Evolutionary conservation across 129 eudicot species (phyloP).

Genomic region (Escallonia herrerae): DNA sequence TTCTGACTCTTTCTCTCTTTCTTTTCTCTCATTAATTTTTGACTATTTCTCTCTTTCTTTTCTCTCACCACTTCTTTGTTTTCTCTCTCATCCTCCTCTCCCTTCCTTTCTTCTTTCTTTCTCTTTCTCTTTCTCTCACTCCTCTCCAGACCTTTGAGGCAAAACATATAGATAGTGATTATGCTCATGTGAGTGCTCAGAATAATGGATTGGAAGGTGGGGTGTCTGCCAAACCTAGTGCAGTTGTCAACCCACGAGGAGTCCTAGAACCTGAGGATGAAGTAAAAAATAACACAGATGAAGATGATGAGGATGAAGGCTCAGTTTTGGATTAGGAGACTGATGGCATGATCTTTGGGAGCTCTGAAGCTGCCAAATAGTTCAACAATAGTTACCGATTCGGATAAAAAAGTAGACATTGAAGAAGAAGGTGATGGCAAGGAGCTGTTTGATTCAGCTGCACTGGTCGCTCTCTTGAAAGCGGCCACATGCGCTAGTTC

Average conservation of each 20-base stretch:
- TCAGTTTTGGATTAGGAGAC: conserved; percentile 52
- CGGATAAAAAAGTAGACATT: conserved; percentile 73
- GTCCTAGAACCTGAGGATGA: conserved; percentile 11
- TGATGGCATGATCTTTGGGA: conserved; percentile 50
- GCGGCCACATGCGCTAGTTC: conserved; percentile 79
- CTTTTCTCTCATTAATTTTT: too few relatives aligned
- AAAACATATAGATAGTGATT: not conserved
- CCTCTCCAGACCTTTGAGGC: too few relatives aligned
- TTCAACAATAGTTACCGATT: conserved; percentile 69
- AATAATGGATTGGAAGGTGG: conserved; percentile 14
- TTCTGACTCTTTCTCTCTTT: too few relatives aligned
- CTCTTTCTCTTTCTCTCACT: too few relatives aligned
- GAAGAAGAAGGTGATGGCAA: conserved; percentile 74
- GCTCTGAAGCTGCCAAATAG: conserved; percentile 64
- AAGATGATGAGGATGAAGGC: conserved; percentile 31
- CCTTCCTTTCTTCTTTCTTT: too few relatives aligned
- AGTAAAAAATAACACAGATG: conserved; percentile 26
- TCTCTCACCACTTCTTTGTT: too few relatives aligned
- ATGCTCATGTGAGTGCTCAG: conserved; percentile 8
- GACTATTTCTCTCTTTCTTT: too few relatives aligned
- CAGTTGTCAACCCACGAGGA: not conserved
- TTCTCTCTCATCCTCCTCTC: too few relatives aligned
- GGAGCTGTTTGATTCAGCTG: conserved; percentile 79
- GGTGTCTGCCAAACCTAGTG: conserved; percentile 8
- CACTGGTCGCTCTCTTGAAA: conserved; percentile 81